Evolutionary conservation across 306 rosid species (phyloP).

Genomic region (Lotus japonicus): DNA sequence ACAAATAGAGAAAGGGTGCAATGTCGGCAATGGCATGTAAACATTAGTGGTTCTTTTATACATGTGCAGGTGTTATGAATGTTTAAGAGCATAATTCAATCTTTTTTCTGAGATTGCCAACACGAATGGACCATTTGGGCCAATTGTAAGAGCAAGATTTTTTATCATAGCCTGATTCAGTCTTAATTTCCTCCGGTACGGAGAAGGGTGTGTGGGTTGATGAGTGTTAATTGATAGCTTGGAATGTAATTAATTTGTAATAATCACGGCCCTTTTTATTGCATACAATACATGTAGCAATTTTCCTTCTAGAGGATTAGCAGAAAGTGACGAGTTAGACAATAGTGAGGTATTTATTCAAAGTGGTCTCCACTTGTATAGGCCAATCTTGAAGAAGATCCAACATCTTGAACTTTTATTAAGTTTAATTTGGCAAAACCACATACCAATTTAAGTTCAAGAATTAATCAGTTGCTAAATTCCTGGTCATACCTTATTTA

Average conservation of each 20-base stretch:
- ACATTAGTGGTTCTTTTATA: neutral
- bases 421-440: constrained; percentile 24
- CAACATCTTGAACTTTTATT: constrained; percentile 23
- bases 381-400: constrained; percentile 24
- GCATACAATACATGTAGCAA: neutral
- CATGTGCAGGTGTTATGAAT: neutral
- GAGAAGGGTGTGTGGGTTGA: constrained; percentile 21
- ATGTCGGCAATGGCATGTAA: constrained; percentile 20
- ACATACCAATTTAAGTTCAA: neutral
- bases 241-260: constrained; percentile 31
- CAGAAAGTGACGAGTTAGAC: constrained; percentile 26
- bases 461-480: neutral
- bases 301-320: constrained; percentile 20
- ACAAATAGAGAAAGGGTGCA: neutral
- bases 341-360: constrained; percentile 17
- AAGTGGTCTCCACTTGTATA: constrained; percentile 29
- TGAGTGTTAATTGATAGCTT: constrained; percentile 30
- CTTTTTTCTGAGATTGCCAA: constrained; percentile 7
- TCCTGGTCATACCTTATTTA: too few relatives aligned
- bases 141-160: constrained; percentile 12
- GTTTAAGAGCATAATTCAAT: neutral
- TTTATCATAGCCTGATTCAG: neutral
- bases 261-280: constrained; percentile 23
- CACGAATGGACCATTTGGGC: constrained; percentile 34
- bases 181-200: neutral